These are phyloP conservation scores for Paramarasmius palmivorus DNA, from an alignment of 1,284 basidiomycete genomes.

Conservation along the genomic window DNA sequence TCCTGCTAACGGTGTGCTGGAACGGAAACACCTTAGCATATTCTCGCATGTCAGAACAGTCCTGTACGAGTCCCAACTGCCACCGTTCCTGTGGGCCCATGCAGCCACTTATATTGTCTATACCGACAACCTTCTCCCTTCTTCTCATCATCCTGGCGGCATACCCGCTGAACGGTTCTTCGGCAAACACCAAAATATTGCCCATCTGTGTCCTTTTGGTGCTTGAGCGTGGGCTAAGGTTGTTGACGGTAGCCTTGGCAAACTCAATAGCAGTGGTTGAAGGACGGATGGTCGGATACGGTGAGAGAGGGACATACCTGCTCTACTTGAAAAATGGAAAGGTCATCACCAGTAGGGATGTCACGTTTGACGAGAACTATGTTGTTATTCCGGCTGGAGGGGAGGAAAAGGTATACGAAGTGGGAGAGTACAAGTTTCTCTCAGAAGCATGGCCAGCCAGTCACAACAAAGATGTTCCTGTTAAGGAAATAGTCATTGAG, in stretches of 20 bases:
- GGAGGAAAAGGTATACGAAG: neutral
- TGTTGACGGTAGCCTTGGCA: slow-evolving; percentile 19
- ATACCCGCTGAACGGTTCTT: slow-evolving; percentile 22
- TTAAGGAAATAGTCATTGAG: too few relatives aligned
- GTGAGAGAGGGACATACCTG: slow-evolving; percentile 18
- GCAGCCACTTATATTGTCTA: slow-evolving; percentile 18
- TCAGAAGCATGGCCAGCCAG: neutral
- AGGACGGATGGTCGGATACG: slow-evolving; percentile 24
- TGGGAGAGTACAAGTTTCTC: neutral
- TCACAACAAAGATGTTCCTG: too few relatives aligned
- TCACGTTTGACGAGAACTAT: slow-evolving; percentile 25
- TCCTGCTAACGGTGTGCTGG: slow-evolving; percentile 6
- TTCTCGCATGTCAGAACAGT: neutral
- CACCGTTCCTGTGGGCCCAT: slow-evolving; percentile 14
- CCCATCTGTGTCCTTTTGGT: slow-evolving; percentile 26
- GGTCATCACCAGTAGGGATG: slow-evolving; percentile 18
- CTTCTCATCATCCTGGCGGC: slow-evolving; percentile 16
- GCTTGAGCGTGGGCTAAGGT: slow-evolving; percentile 24
- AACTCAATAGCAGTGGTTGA: slow-evolving; percentile 22
- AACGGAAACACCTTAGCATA: neutral
- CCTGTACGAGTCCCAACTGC: slow-evolving; percentile 2
- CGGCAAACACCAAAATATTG: slow-evolving; percentile 21
- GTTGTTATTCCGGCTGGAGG: slow-evolving; percentile 11
- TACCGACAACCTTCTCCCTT: slow-evolving; percentile 22
- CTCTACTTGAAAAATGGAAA: slow-evolving; percentile 13